A percentile compares a stretch with the other conserved stretches of the same genome.
phyloP scores from a whole-genome alignment of 2,329 filamentous ascomycete genomes.

The Shiraia sp. region DNA sequence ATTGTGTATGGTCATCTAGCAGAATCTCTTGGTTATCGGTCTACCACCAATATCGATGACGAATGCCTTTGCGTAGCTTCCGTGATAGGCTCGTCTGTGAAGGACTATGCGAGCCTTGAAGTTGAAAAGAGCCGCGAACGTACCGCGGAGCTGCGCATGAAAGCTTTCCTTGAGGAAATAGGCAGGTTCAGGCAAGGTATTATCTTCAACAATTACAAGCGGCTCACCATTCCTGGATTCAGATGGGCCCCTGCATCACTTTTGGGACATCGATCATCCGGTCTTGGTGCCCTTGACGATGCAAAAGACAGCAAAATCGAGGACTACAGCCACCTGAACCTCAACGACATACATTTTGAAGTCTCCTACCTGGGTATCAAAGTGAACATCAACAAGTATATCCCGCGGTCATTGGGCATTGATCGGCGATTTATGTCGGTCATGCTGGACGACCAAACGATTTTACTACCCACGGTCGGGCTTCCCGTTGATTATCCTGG shows the following conservation, averaged over 20 bases:
- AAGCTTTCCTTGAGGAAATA: conserved; percentile 18
- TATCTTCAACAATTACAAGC: conserved; percentile 17
- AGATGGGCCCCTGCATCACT: conserved; percentile 14
- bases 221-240: conserved; percentile 14
- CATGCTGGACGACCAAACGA: conserved; percentile 13
- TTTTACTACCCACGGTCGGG: conserved; percentile 16
- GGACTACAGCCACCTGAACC: conserved; percentile 12
- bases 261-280: conserved; percentile 13
- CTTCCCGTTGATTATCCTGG: conserved; percentile 16
- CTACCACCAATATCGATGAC: conserved; percentile 15
- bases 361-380: conserved; percentile 9
- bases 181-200: conserved; percentile 14
- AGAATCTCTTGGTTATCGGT: conserved; percentile 11
- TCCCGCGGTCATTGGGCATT: conserved; percentile 11
- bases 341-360: conserved; percentile 15
- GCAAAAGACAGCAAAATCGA: conserved; percentile 12
- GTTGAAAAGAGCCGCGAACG: conserved; percentile 9
- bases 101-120: conserved; percentile 11
- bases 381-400: conserved; percentile 18
- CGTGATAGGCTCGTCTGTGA: conserved; percentile 15
- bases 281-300: conserved; percentile 13
- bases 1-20: conserved; percentile 14
- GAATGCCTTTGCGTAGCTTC: conserved; percentile 16
- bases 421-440: conserved; percentile 13
- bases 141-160: conserved; percentile 15